phyloP scores from a whole-genome alignment of 306 rosid species.

The Vigna mungo region DNA sequence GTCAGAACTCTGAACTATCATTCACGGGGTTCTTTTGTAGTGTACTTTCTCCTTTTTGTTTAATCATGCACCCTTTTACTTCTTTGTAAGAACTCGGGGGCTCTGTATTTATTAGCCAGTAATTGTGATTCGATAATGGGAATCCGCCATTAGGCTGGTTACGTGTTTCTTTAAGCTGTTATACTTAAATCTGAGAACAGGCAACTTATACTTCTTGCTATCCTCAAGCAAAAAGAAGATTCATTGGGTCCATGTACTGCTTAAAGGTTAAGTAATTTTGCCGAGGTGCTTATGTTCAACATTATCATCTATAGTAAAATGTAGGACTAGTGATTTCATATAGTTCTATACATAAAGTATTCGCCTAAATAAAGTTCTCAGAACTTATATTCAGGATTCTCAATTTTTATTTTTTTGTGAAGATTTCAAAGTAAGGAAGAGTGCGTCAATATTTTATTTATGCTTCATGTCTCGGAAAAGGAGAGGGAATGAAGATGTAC shows the following conservation, averaged over 20 bases:
- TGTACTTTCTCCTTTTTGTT: conserved; percentile 24
- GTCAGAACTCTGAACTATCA: conserved; percentile 16
- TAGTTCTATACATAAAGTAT: not conserved
- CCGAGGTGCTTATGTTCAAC: not conserved
- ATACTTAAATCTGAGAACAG: conserved; percentile 29
- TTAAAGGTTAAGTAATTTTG: not conserved
- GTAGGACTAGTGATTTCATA: not conserved
- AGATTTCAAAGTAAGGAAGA: not conserved
- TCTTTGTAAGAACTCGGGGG: conserved; percentile 27
- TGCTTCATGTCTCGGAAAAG: not conserved
- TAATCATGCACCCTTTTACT: conserved; percentile 20
- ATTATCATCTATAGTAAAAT: not conserved
- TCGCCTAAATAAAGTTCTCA: not conserved
- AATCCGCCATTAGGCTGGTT: not conserved
- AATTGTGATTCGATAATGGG: conserved; percentile 21
- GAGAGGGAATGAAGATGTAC: not conserved
- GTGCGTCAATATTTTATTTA: not conserved
- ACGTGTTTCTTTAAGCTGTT: conserved; percentile 31
- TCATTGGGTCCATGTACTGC: not conserved
- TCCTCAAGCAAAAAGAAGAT: not conserved
- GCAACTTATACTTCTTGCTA: conserved; percentile 4
- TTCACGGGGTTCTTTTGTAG: conserved; percentile 29
- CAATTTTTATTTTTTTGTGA: not conserved
- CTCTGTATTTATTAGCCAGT: conserved; percentile 21
- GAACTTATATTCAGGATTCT: not conserved